Percentiles rank a stretch among this genome's conserved stretches.
Evolutionary conservation across 83 land plant species (phyloP).

Genomic region (Larix sibirica): DNA sequence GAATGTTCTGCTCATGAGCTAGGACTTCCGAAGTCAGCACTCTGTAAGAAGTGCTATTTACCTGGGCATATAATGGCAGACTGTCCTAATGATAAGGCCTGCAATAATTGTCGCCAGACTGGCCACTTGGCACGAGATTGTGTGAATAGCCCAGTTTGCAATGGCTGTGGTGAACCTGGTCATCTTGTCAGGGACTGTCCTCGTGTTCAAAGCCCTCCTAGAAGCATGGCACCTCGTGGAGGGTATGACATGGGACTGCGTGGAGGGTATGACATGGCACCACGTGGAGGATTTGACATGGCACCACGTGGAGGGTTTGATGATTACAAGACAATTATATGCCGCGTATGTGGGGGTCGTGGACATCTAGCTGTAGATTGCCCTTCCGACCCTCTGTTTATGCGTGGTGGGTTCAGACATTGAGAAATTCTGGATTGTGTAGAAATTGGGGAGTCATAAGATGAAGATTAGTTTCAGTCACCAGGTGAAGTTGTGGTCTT

Average conservation of each 20-base stretch:
- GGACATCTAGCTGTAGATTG: constrained; percentile 50
- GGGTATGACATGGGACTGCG: not conserved
- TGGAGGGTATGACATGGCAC: not conserved
- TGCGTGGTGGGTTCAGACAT: constrained; percentile 23
- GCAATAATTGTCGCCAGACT: constrained; percentile 55
- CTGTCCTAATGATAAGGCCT: constrained; percentile 57
- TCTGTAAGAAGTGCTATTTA: constrained; percentile 48
- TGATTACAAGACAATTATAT: constrained; percentile 23
- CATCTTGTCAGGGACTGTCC: constrained; percentile 51
- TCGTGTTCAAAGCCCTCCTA: not conserved
- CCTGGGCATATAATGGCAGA: constrained; percentile 48
- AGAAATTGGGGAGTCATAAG: no score
- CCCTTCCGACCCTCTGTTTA: constrained; percentile 40
- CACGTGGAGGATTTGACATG: not conserved
- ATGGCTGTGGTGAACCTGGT: constrained; percentile 42
- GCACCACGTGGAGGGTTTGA: not conserved
- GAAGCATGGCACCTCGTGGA: constrained; percentile 27
- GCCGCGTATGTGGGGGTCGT: constrained; percentile 51
- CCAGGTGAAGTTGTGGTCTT: no score
- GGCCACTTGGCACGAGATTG: constrained; percentile 55
- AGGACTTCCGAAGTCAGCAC: constrained; percentile 35
- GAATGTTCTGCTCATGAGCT: constrained; percentile 31
- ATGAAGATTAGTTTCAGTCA: no score
- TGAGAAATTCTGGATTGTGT: not conserved
- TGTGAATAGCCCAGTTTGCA: constrained; percentile 46